A percentile compares a stretch with the other conserved stretches of the same genome.
Evolutionary conservation across 2,329 filamentous ascomycete species (phyloP).

Genomic region (Xylariomycetidae sp.): DNA sequence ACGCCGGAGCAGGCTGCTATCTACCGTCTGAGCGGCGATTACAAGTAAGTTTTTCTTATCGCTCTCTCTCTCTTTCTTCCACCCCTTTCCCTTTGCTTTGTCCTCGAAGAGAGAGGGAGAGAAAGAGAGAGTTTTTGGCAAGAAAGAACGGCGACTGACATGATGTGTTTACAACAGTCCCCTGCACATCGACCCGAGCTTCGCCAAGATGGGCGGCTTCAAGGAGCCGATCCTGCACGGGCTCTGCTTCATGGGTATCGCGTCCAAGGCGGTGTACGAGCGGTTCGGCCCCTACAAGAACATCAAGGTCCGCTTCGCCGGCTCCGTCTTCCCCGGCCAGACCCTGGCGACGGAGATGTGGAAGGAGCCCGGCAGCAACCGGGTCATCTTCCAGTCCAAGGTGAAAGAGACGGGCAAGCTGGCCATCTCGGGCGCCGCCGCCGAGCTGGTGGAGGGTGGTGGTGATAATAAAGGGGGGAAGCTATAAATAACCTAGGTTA

Average conservation of each 20-base stretch:
- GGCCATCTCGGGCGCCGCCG: constrained; percentile 74
- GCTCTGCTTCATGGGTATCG: constrained; percentile 91
- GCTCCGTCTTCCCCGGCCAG: constrained; percentile 79
- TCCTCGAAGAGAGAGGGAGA: background rate
- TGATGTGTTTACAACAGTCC: too few species aligned
- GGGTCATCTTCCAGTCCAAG: constrained; percentile 78
- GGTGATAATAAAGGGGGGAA: constrained; percentile 28
- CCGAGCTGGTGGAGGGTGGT: constrained; percentile 55
- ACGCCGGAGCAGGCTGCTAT: constrained; percentile 87
- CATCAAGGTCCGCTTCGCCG: constrained; percentile 88
- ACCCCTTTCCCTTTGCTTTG: background rate
- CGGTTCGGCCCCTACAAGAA: constrained; percentile 81
- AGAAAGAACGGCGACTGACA: too few species aligned
- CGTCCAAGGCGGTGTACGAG: constrained; percentile 84
- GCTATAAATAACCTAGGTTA: too few species aligned
- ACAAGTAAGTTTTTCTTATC: constrained; percentile 54
- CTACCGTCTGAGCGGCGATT: constrained; percentile 89
- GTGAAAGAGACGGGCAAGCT: constrained; percentile 92
- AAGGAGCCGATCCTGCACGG: constrained; percentile 91
- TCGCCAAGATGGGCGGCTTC: constrained; percentile 94
- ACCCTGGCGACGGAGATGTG: constrained; percentile 94
- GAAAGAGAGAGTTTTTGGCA: background rate
- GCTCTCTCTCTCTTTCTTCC: background rate
- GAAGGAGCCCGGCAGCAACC: constrained; percentile 65
- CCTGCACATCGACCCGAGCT: constrained; percentile 89